These are phyloP conservation scores for Pichia sp. DNA, from an alignment of 1,139 yeast genomes.

Conservation along the genomic window DNA sequence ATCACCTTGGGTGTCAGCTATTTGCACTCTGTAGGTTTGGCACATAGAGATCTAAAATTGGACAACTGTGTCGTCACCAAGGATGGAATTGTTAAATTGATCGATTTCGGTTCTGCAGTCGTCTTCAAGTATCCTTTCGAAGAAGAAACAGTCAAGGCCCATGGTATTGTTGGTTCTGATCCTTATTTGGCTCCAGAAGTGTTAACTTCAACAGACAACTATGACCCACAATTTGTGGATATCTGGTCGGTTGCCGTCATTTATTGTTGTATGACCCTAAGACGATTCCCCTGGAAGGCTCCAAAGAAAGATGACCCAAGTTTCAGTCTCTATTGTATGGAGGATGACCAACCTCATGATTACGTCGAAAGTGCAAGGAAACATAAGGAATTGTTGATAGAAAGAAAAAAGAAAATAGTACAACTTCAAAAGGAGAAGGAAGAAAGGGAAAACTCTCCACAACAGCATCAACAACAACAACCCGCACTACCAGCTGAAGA, in stretches of 20 bases:
- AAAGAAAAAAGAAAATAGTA: slow-evolving; percentile 35
- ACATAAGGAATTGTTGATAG: slow-evolving; percentile 40
- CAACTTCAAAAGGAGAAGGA: slow-evolving; percentile 24
- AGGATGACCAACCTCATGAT: slow-evolving; percentile 42
- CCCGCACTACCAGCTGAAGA: not conserved
- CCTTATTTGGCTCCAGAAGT: slow-evolving; percentile 96
- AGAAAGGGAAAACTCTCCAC: slow-evolving; percentile 8
- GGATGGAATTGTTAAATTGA: slow-evolving; percentile 81
- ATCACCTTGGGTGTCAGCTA: slow-evolving; percentile 77
- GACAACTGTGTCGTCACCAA: slow-evolving; percentile 89
- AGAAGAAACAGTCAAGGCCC: slow-evolving; percentile 72
- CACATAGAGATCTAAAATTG: slow-evolving; percentile 87
- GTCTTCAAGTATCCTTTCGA: slow-evolving; percentile 89
- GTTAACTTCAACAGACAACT: slow-evolving; percentile 64
- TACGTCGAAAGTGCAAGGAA: slow-evolving; percentile 44
- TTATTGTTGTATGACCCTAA: slow-evolving; percentile 89
- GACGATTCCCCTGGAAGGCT: slow-evolving; percentile 95
- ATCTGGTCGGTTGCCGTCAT: slow-evolving; percentile 94
- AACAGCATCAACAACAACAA: slow-evolving; percentile 3
- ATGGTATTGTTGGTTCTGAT: slow-evolving; percentile 91
- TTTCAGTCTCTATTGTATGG: slow-evolving; percentile 59
- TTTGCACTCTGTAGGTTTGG: slow-evolving; percentile 80
- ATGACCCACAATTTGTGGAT: slow-evolving; percentile 92
- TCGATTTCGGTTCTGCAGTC: slow-evolving; percentile 93
- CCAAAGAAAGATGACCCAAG: slow-evolving; percentile 85